Conservation (phyloP, 805 yeast genomes). For the Dipodascus albidus region DNA sequence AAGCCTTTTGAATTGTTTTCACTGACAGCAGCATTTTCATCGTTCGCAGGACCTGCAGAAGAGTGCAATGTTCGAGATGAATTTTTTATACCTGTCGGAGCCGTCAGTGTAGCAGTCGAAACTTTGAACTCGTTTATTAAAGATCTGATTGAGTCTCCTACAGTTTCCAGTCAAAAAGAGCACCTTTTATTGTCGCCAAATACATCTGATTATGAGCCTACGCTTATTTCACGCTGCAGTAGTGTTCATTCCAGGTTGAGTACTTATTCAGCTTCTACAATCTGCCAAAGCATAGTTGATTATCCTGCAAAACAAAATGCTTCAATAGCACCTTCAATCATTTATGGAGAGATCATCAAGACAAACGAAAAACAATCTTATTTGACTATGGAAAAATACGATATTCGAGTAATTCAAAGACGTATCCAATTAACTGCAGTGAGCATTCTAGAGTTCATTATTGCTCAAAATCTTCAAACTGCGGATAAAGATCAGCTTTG, state of each 20-base stretch:
- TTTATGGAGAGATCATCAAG: background rate
- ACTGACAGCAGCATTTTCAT: background rate
- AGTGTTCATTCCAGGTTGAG: background rate
- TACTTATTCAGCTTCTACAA: no score
- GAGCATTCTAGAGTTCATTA: constrained; percentile 5
- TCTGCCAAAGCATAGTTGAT: no score
- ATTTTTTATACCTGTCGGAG: background rate
- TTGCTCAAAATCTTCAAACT: constrained; percentile 1
- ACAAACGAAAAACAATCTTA: background rate
- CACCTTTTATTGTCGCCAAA: background rate
- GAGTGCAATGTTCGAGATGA: constrained; percentile 1
- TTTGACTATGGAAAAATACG: constrained; percentile 5
- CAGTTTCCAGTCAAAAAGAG: background rate
- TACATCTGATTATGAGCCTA: background rate
- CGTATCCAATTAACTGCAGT: constrained; percentile 11
- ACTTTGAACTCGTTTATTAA: background rate
- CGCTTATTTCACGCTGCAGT: background rate
- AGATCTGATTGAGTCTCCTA: background rate
- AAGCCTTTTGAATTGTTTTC: background rate
- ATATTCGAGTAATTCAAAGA: constrained; percentile 5
- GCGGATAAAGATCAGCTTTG: background rate
- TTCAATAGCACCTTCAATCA: background rate
- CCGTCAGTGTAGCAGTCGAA: background rate
- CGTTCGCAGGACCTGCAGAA: background rate
- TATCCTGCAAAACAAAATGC: no score